Evolutionary conservation across 805 yeast species (phyloP), one percentile per base, ranked within the genome.

Genomic region (Teunomyces panamensis): DNA sequence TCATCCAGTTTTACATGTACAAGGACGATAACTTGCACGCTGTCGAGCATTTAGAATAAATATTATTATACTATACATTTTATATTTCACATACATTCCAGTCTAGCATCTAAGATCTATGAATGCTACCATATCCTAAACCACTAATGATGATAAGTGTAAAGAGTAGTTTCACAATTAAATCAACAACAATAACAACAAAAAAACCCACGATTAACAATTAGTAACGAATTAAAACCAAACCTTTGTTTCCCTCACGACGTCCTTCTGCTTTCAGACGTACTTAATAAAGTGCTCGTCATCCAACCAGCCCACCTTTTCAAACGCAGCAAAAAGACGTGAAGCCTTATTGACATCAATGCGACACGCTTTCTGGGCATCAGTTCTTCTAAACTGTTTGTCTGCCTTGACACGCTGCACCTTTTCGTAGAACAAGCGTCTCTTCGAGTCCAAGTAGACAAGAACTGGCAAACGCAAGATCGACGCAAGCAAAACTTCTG

Each of bases 331-430:
- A 71, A 81, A 92, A 47, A 92, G 73, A 55, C 97, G 79, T 43
- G 95, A 85, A 1, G 97, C 97, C 67, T 94, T 94, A 68, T 94
- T 94, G 39, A 92, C 98, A 67, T 94, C 98, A 55, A 94, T 91
- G 54, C 96, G 81, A 66, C 98, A 92, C 5, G 97, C 97, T 73
- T 94, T 94, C 69, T 92, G 98, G 6, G 97, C 96, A 68, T 92
- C 99, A 0, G 98, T 94, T 69, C 97, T 84, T 69, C 97, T 84
- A 70, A 92, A 92, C 26, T 94, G 92, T 61, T 83, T 73, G 27
- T 84, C 85, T 44, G 74, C 71, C 56, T 80, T 81, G 57, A 83
- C 67, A 44, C 96, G 80, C 55, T 81, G 82, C 29, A 91, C 94
- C 71, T 90, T 92, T 65, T 92, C 98, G 49, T 83, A 81, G 68